A percentile compares a stretch with the other conserved stretches of the same genome.
Conservation (phyloP, 495 filamentous ascomycete species). For the Trichocladium uniseriatum region DNA sequence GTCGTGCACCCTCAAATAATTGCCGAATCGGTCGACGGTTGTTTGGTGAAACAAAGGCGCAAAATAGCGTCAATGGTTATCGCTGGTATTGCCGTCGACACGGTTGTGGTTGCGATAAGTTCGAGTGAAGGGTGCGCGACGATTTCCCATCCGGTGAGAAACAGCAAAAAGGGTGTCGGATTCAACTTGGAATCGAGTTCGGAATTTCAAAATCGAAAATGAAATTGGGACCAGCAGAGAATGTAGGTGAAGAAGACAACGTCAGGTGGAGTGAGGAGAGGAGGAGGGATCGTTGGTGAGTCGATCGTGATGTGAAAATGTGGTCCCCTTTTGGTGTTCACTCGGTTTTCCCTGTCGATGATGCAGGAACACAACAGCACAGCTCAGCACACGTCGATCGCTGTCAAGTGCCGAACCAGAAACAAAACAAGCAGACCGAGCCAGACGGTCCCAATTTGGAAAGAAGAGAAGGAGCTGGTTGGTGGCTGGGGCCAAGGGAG, state of each 20-base stretch:
- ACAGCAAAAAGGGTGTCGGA: background rate
- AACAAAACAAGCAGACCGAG: background rate
- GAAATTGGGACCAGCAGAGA: background rate
- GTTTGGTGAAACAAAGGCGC: background rate
- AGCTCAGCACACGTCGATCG: background rate
- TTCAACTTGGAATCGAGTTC: background rate
- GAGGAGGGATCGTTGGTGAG: background rate
- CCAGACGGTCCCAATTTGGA: background rate
- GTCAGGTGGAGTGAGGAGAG: background rate
- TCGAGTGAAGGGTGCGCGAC: background rate
- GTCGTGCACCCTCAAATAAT: conserved; percentile 1
- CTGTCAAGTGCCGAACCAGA: background rate
- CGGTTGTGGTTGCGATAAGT: background rate
- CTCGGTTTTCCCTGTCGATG: too few relatives aligned
- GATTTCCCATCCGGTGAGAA: background rate
- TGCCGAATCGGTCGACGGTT: conserved; percentile 6
- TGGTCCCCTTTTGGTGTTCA: background rate
- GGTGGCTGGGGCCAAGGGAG: background rate
- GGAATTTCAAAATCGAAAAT: background rate
- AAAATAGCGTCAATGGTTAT: background rate
- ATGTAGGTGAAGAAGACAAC: too few relatives aligned
- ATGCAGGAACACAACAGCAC: background rate
- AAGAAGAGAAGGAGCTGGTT: background rate
- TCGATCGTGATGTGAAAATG: too few relatives aligned
- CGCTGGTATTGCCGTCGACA: background rate